These are phyloP conservation scores for Trichoderma hamatum DNA, from an alignment of 2,329 filamentous ascomycete genomes.

Conservation along the genomic window DNA sequence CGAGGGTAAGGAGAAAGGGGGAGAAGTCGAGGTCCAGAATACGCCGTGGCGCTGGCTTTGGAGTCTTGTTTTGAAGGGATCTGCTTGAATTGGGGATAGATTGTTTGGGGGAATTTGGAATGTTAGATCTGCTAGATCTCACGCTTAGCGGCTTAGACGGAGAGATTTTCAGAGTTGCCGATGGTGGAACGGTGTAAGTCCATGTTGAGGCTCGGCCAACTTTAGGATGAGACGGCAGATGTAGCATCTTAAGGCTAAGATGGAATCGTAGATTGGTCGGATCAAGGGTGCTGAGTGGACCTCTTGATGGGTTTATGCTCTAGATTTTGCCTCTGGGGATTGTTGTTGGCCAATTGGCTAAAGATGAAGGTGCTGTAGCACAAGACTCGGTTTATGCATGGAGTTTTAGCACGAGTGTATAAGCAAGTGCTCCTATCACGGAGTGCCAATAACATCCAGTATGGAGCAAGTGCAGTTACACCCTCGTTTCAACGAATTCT, in stretches of 20 bases:
- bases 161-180: neutral
- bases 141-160: neutral
- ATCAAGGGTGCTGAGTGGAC: neutral
- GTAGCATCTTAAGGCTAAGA: neutral
- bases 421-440: neutral
- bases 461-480: neutral
- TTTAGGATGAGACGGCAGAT: constrained; percentile 1
- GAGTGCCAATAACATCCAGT: neutral
- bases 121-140: neutral
- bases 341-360: neutral
- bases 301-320: neutral
- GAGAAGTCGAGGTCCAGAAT: no score
- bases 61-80: neutral
- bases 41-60: neutral
- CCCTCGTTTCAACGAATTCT: constrained; percentile 1
- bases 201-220: neutral
- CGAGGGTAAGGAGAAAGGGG: neutral
- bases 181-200: neutral
- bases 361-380: neutral
- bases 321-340: neutral
- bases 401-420: neutral
- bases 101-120: neutral
- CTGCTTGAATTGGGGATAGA: neutral
- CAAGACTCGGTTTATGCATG: constrained; percentile 10
- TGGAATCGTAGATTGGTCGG: neutral